Base-by-base conservation (phyloP, 495 filamentous ascomycete genomes). In the Aspergillus indologenus region DNA sequence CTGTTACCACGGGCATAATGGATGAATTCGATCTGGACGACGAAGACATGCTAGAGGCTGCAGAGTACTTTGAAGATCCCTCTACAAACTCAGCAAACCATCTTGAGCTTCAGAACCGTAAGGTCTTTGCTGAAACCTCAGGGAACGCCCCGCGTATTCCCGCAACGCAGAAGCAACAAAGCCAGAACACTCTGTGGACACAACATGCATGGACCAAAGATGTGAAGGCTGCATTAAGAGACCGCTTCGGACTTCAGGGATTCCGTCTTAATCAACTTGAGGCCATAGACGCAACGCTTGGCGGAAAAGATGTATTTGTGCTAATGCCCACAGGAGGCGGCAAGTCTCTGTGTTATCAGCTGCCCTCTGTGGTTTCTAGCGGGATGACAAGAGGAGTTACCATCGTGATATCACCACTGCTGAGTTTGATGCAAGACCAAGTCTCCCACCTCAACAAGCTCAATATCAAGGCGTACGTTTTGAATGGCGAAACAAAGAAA, bases 321-420 rank as follows among this genome's bases (percentile, higher is more conserved):
- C 73, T 98, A 22, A 98, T 99, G 94, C 95, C 94, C 24, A 99
- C 94, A 3, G 94, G 95, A 45, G 95, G 94, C 52, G 94, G 94
- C 17, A 98, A 99, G 68, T 96, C 91, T 14, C 78, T 99, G 11
- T 98, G 95, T 70, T 99, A 98, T 69, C 94, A 99, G 65, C 76
- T 99, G 17, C 95, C 94, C 8, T 90, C 95, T 22, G 79, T 97
- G 22, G 78, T 98, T n/a, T 81, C 73, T 14, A 87, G 85, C 19
- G 95, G 94, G 17, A 85, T 82, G 59, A 98, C 92, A 0, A 80
- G 75, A 50, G 94, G 94, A 1, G 83, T 99, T 6, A 98, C 95
- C 0, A 79, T 99, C 42, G 94, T 99, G 17, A 83, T 99, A 45
- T 96, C 92, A n/a, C 94, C 94, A 17, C 73, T 99, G 45, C 79